Percentiles rank a stretch among this genome's conserved stretches.
phyloP scores from a whole-genome alignment of 2,329 filamentous ascomycete genomes.

The Eurotiales sp. region DNA sequence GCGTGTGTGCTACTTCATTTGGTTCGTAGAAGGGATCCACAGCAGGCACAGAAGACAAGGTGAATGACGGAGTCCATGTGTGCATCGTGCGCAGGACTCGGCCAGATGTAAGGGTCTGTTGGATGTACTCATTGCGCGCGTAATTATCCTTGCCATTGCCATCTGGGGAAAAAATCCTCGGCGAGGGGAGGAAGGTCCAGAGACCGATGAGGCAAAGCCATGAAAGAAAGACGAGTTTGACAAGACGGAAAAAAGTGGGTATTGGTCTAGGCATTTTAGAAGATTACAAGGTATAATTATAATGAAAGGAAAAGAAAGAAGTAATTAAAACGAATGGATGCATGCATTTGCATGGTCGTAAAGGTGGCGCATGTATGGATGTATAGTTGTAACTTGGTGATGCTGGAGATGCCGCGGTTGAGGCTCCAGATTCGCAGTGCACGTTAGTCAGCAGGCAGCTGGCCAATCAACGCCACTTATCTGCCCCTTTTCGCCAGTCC shows the following conservation, averaged over 20 bases:
- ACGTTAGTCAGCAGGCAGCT: no score
- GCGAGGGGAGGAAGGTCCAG: slow-evolving; percentile 13
- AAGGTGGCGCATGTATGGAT: no score
- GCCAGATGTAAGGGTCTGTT: neutral
- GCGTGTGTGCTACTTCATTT: neutral
- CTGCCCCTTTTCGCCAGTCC: no score
- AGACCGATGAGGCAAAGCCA: slow-evolving; percentile 9
- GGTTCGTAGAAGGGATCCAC: no score
- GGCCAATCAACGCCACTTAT: no score
- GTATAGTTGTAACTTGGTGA: no score
- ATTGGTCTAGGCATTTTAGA: slow-evolving; percentile 13
- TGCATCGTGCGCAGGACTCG: slow-evolving; percentile 2
- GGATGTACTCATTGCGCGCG: neutral
- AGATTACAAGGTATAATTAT: no score
- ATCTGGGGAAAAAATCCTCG: neutral
- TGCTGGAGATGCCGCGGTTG: no score
- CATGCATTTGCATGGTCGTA: neutral
- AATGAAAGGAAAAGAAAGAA: neutral
- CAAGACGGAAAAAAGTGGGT: slow-evolving; percentile 5
- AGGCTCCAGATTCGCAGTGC: no score
- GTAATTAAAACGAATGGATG: neutral
- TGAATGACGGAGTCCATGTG: slow-evolving; percentile 7
- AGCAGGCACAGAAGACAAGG: no score
- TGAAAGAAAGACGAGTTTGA: slow-evolving; percentile 9
- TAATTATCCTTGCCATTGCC: neutral